phyloP scores from a whole-genome alignment of 768 basidiomycete species.

The Infundibulicybe gibba region DNA sequence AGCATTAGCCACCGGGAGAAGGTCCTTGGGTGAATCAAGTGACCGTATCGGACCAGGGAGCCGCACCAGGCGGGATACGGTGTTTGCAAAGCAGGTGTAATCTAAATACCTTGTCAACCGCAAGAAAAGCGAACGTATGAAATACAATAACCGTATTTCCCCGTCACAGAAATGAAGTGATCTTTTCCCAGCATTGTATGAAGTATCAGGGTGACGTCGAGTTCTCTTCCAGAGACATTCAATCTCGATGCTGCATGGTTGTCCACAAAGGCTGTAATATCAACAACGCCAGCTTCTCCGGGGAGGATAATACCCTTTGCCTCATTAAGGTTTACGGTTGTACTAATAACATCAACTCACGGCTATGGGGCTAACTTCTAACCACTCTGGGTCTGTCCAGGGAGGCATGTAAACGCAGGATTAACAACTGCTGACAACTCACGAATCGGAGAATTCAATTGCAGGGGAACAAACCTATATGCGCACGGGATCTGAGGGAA shows the following conservation, averaged over 20 bases:
- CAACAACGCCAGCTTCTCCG: slow-evolving; percentile 40
- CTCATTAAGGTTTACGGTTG: neutral
- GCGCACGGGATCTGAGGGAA: slow-evolving; percentile 51
- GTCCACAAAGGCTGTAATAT: slow-evolving; percentile 52
- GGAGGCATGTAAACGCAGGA: neutral
- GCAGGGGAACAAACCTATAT: slow-evolving; percentile 61
- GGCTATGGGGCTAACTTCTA: slow-evolving; percentile 50
- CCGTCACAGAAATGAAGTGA: slow-evolving; percentile 63
- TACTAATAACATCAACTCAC: slow-evolving; percentile 27
- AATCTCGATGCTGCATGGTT: slow-evolving; percentile 44
- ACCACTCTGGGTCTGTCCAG: slow-evolving; percentile 53
- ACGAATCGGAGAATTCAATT: slow-evolving; percentile 45
- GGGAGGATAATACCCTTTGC: slow-evolving; percentile 65
- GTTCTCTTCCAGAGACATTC: slow-evolving; percentile 43
- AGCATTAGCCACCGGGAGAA: slow-evolving; percentile 45
- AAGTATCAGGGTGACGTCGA: slow-evolving; percentile 64
- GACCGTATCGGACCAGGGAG: slow-evolving; percentile 60
- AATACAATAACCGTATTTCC: slow-evolving; percentile 57
- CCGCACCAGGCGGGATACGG: slow-evolving; percentile 51
- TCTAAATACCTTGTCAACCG: slow-evolving; percentile 34
- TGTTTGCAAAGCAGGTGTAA: slow-evolving; percentile 73
- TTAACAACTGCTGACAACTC: slow-evolving; percentile 20
- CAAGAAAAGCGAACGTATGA: neutral
- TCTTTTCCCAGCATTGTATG: slow-evolving; percentile 74
- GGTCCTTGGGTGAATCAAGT: slow-evolving; percentile 37